These are phyloP conservation scores for Globisporangium solare DNA, from an alignment of 352 stramenopile species.

Conservation along the genomic window DNA sequence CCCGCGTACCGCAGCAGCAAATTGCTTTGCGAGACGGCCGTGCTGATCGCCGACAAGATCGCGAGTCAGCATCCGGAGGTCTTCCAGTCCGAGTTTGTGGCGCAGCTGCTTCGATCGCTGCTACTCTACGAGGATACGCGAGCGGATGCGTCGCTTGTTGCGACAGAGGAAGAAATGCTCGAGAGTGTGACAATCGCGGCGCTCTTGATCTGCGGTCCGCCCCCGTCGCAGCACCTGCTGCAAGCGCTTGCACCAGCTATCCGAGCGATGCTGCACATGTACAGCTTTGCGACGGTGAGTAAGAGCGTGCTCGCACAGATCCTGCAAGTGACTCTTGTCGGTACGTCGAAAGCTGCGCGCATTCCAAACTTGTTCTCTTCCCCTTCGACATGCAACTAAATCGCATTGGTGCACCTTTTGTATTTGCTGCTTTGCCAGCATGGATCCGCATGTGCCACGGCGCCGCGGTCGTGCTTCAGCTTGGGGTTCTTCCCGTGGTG, in stretches of 20 bases:
- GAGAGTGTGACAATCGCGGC: constrained; percentile 46
- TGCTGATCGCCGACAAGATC: constrained; percentile 57
- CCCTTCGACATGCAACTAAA: neutral
- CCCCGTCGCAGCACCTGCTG: constrained; percentile 50
- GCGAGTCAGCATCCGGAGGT: constrained; percentile 29
- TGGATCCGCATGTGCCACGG: constrained; percentile 26
- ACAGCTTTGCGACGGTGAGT: constrained; percentile 55
- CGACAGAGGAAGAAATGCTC: constrained; percentile 43
- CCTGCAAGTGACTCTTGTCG: constrained; percentile 46
- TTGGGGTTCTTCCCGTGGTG: constrained; percentile 44
- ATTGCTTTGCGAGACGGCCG: constrained; percentile 65
- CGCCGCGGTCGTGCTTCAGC: constrained; percentile 42
- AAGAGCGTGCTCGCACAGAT: constrained; percentile 54
- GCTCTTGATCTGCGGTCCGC: constrained; percentile 64
- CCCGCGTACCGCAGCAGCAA: constrained; percentile 54
- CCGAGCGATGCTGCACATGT: constrained; percentile 66
- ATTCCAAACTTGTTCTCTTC: neutral
- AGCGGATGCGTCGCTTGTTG: constrained; percentile 8
- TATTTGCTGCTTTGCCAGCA: constrained; percentile 10
- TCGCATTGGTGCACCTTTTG: neutral
- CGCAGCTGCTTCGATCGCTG: constrained; percentile 50
- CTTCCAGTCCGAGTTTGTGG: constrained; percentile 55
- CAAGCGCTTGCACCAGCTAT: constrained; percentile 38
- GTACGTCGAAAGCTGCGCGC: constrained; percentile 19
- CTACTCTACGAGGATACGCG: constrained; percentile 49